Evolutionary conservation across 768 basidiomycete species (phyloP).

Genomic region (Rickenella mellea): DNA sequence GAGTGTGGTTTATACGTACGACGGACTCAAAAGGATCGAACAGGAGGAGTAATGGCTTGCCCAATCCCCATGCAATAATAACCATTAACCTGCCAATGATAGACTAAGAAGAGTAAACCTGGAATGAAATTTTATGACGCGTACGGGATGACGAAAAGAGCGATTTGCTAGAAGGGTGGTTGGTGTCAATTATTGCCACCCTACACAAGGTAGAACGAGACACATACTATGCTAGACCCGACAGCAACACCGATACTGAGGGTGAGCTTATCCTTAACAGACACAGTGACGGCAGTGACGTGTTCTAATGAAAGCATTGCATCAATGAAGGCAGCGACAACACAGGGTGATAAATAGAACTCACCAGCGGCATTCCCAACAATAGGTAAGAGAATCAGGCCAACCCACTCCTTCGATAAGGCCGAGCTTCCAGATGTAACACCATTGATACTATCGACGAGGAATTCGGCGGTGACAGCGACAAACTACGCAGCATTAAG

Average conservation of each 20-base stretch:
- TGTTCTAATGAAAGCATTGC: slow-evolving; percentile 44
- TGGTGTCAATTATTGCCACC: background rate
- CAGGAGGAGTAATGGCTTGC: slow-evolving; percentile 69
- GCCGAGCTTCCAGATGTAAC: slow-evolving; percentile 42
- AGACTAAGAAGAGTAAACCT: background rate
- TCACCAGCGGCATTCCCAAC: slow-evolving; percentile 83
- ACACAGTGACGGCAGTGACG: slow-evolving; percentile 84
- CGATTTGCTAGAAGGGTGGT: slow-evolving; percentile 51
- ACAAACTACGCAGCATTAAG: slow-evolving; percentile 37
- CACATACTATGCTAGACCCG: slow-evolving; percentile 72
- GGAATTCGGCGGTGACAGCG: slow-evolving; percentile 51
- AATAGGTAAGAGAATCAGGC: slow-evolving; percentile 84
- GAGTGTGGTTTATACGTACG: slow-evolving; percentile 25
- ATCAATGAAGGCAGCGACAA: slow-evolving; percentile 1
- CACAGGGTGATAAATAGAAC: slow-evolving; percentile 9
- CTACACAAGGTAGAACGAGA: slow-evolving; percentile 6
- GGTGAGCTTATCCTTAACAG: slow-evolving; percentile 83
- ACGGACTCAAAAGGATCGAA: slow-evolving; percentile 89
- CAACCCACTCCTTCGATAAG: slow-evolving; percentile 78
- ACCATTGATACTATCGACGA: slow-evolving; percentile 78
- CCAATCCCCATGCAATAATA: slow-evolving; percentile 69
- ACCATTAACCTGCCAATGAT: slow-evolving; percentile 58
- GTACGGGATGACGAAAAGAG: slow-evolving; percentile 78
- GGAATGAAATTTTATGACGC: slow-evolving; percentile 15
- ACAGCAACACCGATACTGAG: slow-evolving; percentile 86